Evolutionary conservation across 2,329 filamentous ascomycete genomes (phyloP).

Genomic region (Epichloe uncinata): DNA sequence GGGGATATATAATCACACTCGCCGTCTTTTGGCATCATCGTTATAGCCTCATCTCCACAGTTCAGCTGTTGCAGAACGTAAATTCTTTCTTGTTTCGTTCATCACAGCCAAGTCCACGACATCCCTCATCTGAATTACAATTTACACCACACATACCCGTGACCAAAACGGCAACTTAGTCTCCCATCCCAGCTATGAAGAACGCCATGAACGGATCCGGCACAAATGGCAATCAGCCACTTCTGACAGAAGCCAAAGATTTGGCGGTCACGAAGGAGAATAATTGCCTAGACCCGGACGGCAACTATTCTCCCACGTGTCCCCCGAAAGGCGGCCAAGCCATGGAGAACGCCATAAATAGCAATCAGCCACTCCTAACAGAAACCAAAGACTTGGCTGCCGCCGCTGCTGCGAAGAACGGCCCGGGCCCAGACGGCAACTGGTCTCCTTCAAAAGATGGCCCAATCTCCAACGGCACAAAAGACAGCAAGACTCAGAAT

Average conservation of each 20-base stretch:
- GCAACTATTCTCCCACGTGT: background rate
- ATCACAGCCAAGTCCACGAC: background rate
- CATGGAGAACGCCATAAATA: too few species aligned
- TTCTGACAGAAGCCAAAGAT: background rate
- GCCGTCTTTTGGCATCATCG: background rate
- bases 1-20: too few species aligned
- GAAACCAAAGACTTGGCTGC: too few species aligned
- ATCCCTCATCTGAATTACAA: background rate
- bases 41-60: background rate
- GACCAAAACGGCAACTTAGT: background rate
- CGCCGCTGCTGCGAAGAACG: too few species aligned
- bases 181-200: background rate
- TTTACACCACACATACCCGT: background rate
- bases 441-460: background rate
- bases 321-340: too few species aligned
- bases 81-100: too few species aligned
- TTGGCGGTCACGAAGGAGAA: background rate
- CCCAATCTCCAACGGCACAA: background rate
- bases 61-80: too few species aligned
- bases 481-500: too few species aligned
- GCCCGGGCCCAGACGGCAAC: background rate
- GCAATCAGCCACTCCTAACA: too few species aligned
- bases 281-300: background rate
- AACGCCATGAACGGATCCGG: background rate
- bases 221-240: background rate